Evolutionary conservation across 306 rosid species (phyloP).

Genomic region (Malus domestica): DNA sequence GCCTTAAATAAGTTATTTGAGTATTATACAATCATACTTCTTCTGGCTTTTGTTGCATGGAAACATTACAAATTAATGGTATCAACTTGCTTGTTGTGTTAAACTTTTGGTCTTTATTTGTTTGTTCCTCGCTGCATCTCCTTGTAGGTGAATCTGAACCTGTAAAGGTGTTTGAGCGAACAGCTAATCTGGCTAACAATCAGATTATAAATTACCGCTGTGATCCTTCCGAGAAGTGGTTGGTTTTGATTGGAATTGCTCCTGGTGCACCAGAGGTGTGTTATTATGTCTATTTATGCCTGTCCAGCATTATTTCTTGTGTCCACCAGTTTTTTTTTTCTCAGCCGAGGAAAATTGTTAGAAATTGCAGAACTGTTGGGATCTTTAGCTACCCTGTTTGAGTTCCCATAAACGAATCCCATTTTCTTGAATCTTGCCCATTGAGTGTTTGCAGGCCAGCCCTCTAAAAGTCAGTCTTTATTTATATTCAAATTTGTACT

Average conservation of each 20-base stretch:
- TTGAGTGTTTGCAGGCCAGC: not conserved
- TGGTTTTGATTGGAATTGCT: constrained; percentile 98
- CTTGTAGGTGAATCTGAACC: constrained; percentile 91
- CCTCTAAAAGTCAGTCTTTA: not conserved
- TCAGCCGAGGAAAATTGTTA: not conserved
- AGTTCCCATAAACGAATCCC: not conserved
- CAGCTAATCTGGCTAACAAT: constrained; percentile 88
- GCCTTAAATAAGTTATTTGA: constrained; percentile 5
- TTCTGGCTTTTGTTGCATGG: constrained; percentile 7
- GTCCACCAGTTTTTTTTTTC: not conserved
- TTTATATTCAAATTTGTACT: not conserved
- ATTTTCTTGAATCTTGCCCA: not conserved
- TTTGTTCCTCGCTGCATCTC: constrained; percentile 19
- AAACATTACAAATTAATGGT: not conserved
- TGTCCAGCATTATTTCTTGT: not conserved
- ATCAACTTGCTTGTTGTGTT: not conserved
- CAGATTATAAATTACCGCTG: constrained; percentile 98
- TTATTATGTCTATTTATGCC: constrained; percentile 14
- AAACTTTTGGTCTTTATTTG: not conserved
- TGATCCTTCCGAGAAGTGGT: constrained; percentile 95
- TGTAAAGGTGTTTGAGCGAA: constrained; percentile 85
- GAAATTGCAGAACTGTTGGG: not conserved
- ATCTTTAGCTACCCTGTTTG: not conserved
- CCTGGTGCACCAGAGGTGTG: constrained; percentile 98
- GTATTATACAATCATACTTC: constrained; percentile 2